Evolutionary conservation across 306 rosid species (phyloP).

Genomic region (Luffa aegyptiaca): DNA sequence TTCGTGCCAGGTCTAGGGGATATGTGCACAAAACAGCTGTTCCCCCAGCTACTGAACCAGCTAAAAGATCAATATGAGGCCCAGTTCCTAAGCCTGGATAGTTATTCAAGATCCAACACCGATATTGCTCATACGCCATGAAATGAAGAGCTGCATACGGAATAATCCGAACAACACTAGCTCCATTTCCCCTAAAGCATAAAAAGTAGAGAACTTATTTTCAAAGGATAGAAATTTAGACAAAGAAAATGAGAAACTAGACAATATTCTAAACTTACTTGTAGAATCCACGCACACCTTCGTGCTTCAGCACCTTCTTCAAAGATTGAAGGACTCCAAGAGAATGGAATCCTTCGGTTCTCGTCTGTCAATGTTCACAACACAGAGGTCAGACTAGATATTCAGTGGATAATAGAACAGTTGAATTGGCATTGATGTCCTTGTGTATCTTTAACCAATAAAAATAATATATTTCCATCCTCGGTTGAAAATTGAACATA

Average conservation of each 20-base stretch:
- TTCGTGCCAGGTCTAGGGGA: conserved; percentile 95
- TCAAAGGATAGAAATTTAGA: not conserved
- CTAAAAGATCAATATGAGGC: conserved; percentile 82
- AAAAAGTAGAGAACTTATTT: conserved; percentile 10
- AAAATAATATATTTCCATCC: not conserved
- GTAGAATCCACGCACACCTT: conserved; percentile 78
- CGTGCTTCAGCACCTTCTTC: conserved; percentile 53
- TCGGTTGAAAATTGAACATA: not conserved
- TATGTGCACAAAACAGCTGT: conserved; percentile 87
- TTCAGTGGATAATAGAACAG: not conserved
- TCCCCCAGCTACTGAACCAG: conserved; percentile 95
- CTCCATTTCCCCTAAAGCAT: conserved; percentile 85
- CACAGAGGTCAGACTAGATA: not conserved
- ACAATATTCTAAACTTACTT: conserved; percentile 36
- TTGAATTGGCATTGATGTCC: not conserved
- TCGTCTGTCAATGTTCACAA: conserved; percentile 38
- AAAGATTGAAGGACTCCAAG: conserved; percentile 71
- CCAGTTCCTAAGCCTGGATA: conserved; percentile 68
- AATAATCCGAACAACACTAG: conserved; percentile 75
- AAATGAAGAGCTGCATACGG: conserved; percentile 96
- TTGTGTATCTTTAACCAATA: not conserved
- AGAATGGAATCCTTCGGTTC: conserved; percentile 68
- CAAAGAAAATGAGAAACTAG: not conserved
- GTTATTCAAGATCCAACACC: conserved; percentile 67
- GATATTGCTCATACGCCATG: conserved; percentile 92